These are phyloP conservation scores for Russula sp. DNA, from an alignment of 768 basidiomycete genomes.

Conservation along the genomic window DNA sequence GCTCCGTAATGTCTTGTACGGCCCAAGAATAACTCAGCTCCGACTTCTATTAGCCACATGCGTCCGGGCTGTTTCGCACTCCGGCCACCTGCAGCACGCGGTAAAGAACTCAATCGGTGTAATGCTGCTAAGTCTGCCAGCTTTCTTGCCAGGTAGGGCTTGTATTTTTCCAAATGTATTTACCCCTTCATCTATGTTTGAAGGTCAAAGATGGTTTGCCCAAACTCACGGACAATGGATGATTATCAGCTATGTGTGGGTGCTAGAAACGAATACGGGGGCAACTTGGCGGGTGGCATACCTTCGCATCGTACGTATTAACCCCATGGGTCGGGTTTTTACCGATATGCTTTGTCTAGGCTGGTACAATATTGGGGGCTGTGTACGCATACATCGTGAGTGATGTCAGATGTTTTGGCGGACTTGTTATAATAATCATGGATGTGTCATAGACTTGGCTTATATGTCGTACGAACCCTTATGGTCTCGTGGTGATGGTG, in stretches of 20 bases:
- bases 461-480: constrained; percentile 36
- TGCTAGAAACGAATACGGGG: constrained; percentile 45
- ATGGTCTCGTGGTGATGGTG: constrained; percentile 34
- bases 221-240: constrained; percentile 41
- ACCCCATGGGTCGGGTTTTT: not conserved
- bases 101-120: constrained; percentile 41
- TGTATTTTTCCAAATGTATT: not conserved
- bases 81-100: constrained; percentile 39
- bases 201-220: constrained; percentile 36
- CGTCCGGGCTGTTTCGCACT: constrained; percentile 30
- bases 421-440: not conserved
- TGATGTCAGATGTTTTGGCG: not conserved
- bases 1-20: constrained; percentile 21
- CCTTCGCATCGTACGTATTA: constrained; percentile 35
- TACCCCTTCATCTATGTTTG: not conserved
- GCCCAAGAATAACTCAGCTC: constrained; percentile 23
- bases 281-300: constrained; percentile 43
- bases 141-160: constrained; percentile 36
- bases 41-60: constrained; percentile 31
- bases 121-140: constrained; percentile 35
- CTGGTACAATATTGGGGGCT: constrained; percentile 29
- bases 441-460: constrained; percentile 30
- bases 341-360: constrained; percentile 17
- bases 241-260: constrained; percentile 44
- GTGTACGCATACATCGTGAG: constrained; percentile 32